phyloP scores from a whole-genome alignment of 2,329 filamentous ascomycete species.

The Herpotrichia juniperi region DNA sequence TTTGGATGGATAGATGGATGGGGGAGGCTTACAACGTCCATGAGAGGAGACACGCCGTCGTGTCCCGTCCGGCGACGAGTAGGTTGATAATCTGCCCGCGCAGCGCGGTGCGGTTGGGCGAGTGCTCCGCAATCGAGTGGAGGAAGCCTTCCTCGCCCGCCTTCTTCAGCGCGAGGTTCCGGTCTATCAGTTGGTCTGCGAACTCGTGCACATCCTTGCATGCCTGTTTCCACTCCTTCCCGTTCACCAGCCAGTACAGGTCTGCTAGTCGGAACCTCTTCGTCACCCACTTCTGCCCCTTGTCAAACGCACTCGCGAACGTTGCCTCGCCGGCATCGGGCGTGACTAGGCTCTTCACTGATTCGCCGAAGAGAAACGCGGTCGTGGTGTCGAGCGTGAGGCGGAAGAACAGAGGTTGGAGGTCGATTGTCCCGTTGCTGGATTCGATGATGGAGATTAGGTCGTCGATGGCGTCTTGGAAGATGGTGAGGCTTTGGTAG shows the following conservation, averaged over 20 bases:
- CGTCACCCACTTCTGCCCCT: conserved; percentile 41
- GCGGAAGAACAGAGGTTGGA: conserved; percentile 68
- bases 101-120: conserved; percentile 44
- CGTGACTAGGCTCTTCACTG: conserved; percentile 28
- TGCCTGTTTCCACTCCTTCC: conserved; percentile 28
- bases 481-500: conserved; percentile 57
- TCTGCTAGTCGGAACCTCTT: conserved; percentile 43
- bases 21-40: conserved; percentile 31
- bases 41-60: conserved; percentile 35
- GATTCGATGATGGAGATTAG: conserved; percentile 63
- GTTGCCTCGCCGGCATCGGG: conserved; percentile 23
- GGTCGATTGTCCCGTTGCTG: conserved; percentile 52
- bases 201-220: conserved; percentile 39
- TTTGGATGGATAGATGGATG: no score
- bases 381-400: conserved; percentile 72
- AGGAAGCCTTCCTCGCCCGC: conserved; percentile 38
- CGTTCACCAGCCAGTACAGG: conserved; percentile 53
- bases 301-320: conserved; percentile 49
- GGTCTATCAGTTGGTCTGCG: conserved; percentile 51
- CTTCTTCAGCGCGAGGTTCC: conserved; percentile 46
- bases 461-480: conserved; percentile 61
- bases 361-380: conserved; percentile 69
- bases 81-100: conserved; percentile 51
- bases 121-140: conserved; percentile 42
- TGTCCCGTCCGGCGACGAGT: conserved; percentile 37